Conservation (phyloP, 2,329 filamentous ascomycete species). For the Colletotrichum incanum region DNA sequence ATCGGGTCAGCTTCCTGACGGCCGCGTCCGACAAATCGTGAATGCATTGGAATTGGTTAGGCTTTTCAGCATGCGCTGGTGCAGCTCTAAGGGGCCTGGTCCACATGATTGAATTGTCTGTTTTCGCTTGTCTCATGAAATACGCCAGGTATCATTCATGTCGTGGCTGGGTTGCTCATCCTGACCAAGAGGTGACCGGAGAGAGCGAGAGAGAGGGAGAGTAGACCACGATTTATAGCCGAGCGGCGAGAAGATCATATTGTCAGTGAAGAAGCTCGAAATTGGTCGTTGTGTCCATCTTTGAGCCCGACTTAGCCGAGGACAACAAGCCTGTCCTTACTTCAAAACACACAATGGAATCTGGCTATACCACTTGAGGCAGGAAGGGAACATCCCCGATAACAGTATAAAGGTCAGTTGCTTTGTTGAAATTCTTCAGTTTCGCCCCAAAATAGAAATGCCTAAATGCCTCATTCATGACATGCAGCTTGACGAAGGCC, state of each 20-base stretch:
- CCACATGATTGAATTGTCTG: not conserved
- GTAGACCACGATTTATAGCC: not conserved
- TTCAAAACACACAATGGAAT: not conserved
- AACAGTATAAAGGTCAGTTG: not conserved
- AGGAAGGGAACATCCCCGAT: not conserved
- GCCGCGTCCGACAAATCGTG: slow-evolving; percentile 46
- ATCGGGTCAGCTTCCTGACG: slow-evolving; percentile 52
- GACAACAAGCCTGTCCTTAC: slow-evolving; percentile 8
- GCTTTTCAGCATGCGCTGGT: not conserved
- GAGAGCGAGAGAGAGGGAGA: not conserved
- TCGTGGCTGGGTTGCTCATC: not conserved
- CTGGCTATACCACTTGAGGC: not conserved
- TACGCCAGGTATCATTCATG: not conserved
- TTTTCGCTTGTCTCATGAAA: not conserved
- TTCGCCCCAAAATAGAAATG: not conserved
- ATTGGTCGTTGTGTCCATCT: slow-evolving; percentile 1
- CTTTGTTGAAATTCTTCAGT: not conserved
- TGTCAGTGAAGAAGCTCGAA: slow-evolving; percentile 10
- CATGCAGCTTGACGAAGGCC: not conserved
- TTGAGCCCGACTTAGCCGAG: not conserved
- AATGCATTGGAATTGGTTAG: slow-evolving; percentile 35
- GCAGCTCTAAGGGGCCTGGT: not conserved
- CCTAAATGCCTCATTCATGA: not conserved
- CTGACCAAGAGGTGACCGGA: not conserved
- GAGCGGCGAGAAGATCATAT: not conserved